Evolutionary conservation across 208 protist genomes (phyloP), one percentile per base, ranked within the genome.

Genomic region (Leishmania aethiopica): DNA sequence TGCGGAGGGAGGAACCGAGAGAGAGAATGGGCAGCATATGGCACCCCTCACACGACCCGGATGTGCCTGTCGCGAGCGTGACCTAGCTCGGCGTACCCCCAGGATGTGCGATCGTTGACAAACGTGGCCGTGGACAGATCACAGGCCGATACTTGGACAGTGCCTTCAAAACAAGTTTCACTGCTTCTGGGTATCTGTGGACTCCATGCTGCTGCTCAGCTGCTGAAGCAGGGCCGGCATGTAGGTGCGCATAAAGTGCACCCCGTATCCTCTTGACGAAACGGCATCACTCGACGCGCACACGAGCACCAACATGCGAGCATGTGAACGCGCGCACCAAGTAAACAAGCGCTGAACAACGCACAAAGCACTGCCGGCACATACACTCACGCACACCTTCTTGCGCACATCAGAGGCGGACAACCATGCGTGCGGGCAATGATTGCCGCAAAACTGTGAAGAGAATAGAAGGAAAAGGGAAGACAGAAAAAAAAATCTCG

Each of bases 401-500:
- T 53, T 32, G 17, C 40, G n/a, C 22, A 32, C 45, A 74, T 51
- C 11, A 51, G 45, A 74, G 45, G 47, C 3, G 15, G 45, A 35
- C 10, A 74, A 7, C 42, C 8, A n/a, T 22, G 70, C 45, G n/a
- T 45, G 28, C 8, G n/a, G 70, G 66, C n/a, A 11, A 49, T 79
- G 60, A 51, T 32, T 15, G 28, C 53, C 40, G 5, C 37, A 47
- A 80, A 75, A 40, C 73, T 74, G 67, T 75, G 77, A 80, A 74
- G 77, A 80, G 15, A 59, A 49, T 32, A 28, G 51, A 59, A 60
- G 28, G 40, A 11, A 45, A 25, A 25, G 3, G 37, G 15, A 45
- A 19, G 10, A 67, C n/a, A 32, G 22, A 42, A 5, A 49, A 62
- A 7, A 49, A 10, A 59, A 62, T 0, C 5, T 5, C 77, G 40